Conservation (phyloP, 2,329 filamentous ascomycete genomes). For the Colletotrichum abscissum region DNA sequence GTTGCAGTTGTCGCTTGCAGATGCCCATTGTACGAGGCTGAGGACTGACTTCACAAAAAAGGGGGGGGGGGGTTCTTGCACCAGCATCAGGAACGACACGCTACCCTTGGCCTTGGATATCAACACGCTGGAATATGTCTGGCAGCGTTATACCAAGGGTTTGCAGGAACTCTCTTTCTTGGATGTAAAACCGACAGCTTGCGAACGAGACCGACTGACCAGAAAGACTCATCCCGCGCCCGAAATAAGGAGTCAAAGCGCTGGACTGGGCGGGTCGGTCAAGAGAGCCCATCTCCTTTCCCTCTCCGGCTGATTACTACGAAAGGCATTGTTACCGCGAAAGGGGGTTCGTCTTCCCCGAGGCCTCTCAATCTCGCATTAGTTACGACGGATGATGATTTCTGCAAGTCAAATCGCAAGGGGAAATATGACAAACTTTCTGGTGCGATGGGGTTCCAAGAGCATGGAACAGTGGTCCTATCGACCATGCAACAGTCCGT, state of each 20-base stretch:
- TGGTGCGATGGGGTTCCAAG: not conserved
- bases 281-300: not conserved
- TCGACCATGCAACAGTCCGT: slow-evolving; percentile 6
- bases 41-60: slow-evolving; percentile 5
- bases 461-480: slow-evolving; percentile 13
- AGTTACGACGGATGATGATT: not conserved
- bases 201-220: not conserved
- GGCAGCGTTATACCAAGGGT: slow-evolving; percentile 10
- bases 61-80: slow-evolving; percentile 1
- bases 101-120: slow-evolving; percentile 10
- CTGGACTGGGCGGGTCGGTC: not conserved
- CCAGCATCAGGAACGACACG: slow-evolving; percentile 6
- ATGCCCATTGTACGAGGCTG: slow-evolving; percentile 13
- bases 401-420: slow-evolving; percentile 18
- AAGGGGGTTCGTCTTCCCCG: slow-evolving; percentile 7
- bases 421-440: slow-evolving; percentile 7
- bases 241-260: slow-evolving; percentile 8
- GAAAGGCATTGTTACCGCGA: not conserved
- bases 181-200: not conserved
- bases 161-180: not conserved
- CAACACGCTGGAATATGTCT: slow-evolving; percentile 22
- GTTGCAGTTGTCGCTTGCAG: slow-evolving; percentile 1
- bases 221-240: not conserved
- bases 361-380: not conserved
- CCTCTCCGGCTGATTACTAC: not conserved